Percentiles rank a stretch among this genome's conserved stretches.
phyloP scores from a whole-genome alignment of 1,284 basidiomycete species.

The Tausonia pullulans region DNA sequence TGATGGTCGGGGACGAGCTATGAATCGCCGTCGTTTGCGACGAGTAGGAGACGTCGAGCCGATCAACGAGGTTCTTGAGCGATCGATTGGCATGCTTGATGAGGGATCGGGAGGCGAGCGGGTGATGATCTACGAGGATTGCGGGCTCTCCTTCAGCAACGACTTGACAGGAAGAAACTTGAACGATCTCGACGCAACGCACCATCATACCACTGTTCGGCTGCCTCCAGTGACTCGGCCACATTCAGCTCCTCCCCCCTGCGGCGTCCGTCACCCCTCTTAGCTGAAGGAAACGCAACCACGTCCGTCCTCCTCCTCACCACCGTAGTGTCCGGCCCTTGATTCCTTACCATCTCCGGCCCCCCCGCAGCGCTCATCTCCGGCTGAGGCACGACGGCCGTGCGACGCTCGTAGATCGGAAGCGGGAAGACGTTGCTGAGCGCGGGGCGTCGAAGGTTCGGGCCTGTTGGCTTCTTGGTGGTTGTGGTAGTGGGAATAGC shows the following conservation, averaged over 20 bases:
- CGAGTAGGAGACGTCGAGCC: not conserved
- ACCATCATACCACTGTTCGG: too few relatives aligned
- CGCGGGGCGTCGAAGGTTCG: not conserved
- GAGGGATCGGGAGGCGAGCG: not conserved
- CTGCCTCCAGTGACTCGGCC: too few relatives aligned
- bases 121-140: too few relatives aligned
- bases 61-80: conserved; percentile 6
- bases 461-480: not conserved
- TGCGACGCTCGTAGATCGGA: not conserved
- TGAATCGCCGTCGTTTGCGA: not conserved
- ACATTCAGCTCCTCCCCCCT: too few relatives aligned
- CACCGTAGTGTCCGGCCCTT: too few relatives aligned
- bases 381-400: not conserved
- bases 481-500: not conserved
- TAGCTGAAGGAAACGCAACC: too few relatives aligned
- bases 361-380: conserved; percentile 3
- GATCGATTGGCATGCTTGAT: conserved; percentile 8
- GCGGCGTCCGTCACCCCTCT: too few relatives aligned
- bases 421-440: conserved; percentile 9
- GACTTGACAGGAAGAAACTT: too few relatives aligned
- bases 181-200: too few relatives aligned
- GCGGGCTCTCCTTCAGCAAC: too few relatives aligned
- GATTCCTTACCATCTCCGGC: too few relatives aligned
- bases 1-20: not conserved
- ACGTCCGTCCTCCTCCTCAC: too few relatives aligned